Conservation (phyloP, 2,329 filamentous ascomycete genomes). For the Arthrobotrys megalospora region DNA sequence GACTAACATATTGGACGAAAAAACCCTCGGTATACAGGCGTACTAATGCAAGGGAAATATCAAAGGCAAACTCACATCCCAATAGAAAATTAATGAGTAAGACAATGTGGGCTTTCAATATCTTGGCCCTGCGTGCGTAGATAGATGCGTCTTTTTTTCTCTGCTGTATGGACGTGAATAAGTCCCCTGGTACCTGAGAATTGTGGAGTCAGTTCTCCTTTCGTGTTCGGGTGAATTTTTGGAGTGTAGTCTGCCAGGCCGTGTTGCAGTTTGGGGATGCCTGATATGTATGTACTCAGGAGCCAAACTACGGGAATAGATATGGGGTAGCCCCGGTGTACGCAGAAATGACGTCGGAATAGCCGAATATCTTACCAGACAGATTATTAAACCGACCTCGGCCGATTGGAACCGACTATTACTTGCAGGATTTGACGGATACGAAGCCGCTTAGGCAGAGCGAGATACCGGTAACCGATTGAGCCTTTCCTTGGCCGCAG, state of each 20-base stretch:
- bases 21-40: conserved; percentile 25
- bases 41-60: conserved; percentile 4
- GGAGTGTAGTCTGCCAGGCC: conserved; percentile 19
- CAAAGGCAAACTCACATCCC: conserved; percentile 21
- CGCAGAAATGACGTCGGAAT: conserved; percentile 60
- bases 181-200: conserved; percentile 9
- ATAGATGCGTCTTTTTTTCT: conserved; percentile 9
- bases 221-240: conserved; percentile 59
- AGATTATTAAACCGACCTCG: conserved; percentile 60
- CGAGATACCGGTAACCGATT: conserved; percentile 29
- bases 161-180: conserved; percentile 5
- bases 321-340: conserved; percentile 40
- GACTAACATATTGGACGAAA: conserved; percentile 27
- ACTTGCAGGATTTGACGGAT: conserved; percentile 23
- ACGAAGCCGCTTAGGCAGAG: conserved; percentile 22
- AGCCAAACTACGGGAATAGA: conserved; percentile 44
- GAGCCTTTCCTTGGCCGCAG: conserved; percentile 4
- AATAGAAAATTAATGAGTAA: conserved; percentile 23
- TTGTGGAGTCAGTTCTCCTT: conserved; percentile 36
- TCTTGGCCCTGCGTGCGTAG: conserved; percentile 12
- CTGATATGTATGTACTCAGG: conserved; percentile 5
- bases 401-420: conserved; percentile 41
- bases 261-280: conserved; percentile 35
- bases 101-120: conserved; percentile 21
- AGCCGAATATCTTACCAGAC: conserved; percentile 47